A percentile compares a stretch with the other conserved stretches of the same genome.
Evolutionary conservation across 768 basidiomycete species (phyloP).

Genomic region (Lepiota venenata): DNA sequence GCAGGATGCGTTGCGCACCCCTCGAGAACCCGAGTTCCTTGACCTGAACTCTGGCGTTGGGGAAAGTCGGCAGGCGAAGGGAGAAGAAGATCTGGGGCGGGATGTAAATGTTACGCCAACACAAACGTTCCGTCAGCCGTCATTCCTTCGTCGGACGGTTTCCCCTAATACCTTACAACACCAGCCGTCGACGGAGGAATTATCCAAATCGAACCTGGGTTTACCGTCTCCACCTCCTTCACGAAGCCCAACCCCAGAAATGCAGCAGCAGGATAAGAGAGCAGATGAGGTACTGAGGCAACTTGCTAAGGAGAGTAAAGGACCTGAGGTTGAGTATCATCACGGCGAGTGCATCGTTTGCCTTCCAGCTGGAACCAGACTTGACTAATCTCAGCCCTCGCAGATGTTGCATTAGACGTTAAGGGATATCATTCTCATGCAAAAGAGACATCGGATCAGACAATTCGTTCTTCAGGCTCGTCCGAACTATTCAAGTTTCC

Average conservation of each 20-base stretch:
- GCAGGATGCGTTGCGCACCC: constrained; percentile 14
- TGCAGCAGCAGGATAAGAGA: constrained; percentile 35
- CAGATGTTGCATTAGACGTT: constrained; percentile 79
- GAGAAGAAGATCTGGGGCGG: constrained; percentile 14
- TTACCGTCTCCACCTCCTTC: constrained; percentile 31
- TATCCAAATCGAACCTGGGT: neutral
- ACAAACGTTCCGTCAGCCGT: constrained; percentile 25
- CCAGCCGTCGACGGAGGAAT: constrained; percentile 14
- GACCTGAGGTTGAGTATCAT: constrained; percentile 61
- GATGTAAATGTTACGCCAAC: constrained; percentile 28
- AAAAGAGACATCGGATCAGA: constrained; percentile 38
- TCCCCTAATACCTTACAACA: constrained; percentile 29
- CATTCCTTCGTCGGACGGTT: constrained; percentile 23
- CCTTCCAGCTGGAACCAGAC: neutral
- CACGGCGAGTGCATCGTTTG: constrained; percentile 33
- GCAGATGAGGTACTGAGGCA: constrained; percentile 52
- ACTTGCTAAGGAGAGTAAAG: constrained; percentile 36
- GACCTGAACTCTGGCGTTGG: constrained; percentile 64
- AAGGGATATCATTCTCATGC: constrained; percentile 71
- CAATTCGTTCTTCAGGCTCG: constrained; percentile 29
- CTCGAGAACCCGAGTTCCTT: constrained; percentile 74
- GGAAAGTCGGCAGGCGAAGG: constrained; percentile 19
- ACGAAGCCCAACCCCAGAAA: constrained; percentile 25
- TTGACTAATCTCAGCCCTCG: neutral
- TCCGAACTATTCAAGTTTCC: constrained; percentile 16